Evolutionary conservation across 2,329 filamentous ascomycete genomes (phyloP), one percentile per base, ranked within the genome.

Genomic region (Ophiostoma piceae): DNA sequence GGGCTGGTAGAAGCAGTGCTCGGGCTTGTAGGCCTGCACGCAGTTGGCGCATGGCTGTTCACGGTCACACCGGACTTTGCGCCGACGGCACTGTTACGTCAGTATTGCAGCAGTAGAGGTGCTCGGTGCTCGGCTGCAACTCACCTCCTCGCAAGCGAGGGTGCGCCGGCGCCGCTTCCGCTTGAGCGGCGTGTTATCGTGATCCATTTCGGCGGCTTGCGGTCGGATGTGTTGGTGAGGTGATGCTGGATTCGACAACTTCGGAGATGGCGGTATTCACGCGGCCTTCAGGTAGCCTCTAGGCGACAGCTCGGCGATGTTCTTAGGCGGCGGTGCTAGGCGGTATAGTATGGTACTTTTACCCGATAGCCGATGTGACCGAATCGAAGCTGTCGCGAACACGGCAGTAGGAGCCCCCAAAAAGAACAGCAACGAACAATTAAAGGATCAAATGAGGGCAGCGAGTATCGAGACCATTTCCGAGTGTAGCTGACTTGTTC

Each of bases 1-100:
- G 22, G 72, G 69, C 73, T 73, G 72, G 70, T 73, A 75, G 65
- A 67, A 68, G 71, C 70, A 74, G 62, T 73, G 68, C 22, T 70
- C 70, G 57, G 68, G 71, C 68, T 71, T 70, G 70, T 72, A 72
- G 39, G 80, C 79, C 8, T 77, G 77, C 3, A 79, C 70, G 67
- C 81, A 83, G 70, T 82, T 82, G 70, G 75, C 77, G 71, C 81
- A 83, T 0, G 81, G 81, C 3, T 73, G 73, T 32, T 79, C 76
- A 41, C 79, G 76, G 69, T 83, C 78, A 69, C 81, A 83, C n/a
- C 78, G 76, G 19, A 82, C 78, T 71, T 83, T 83, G 67, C 81
- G 79, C n/a, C 76, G 77, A 11, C 81, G 76, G 70, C 81, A 83
- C 6, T 80, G 76, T 14, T 60, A 12, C 51, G 39, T 41, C 16